Percentiles rank a stretch among this genome's conserved stretches.
phyloP scores from a whole-genome alignment of 108 stramenopile genomes.

The Schizochytrium sp. region DNA sequence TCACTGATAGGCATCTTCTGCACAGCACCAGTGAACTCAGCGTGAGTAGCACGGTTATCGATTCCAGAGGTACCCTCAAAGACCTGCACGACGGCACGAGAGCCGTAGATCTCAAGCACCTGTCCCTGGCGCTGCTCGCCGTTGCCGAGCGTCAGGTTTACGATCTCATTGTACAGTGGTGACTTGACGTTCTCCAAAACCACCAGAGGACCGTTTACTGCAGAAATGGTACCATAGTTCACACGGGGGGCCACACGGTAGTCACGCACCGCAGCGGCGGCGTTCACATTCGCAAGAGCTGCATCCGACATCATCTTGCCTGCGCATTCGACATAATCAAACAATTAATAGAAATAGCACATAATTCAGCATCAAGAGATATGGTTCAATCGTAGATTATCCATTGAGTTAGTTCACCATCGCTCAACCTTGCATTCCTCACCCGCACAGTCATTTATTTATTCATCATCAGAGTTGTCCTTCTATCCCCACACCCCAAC shows the following conservation, averaged over 20 bases:
- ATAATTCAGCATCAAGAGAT: too few relatives aligned
- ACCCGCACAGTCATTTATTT: too few relatives aligned
- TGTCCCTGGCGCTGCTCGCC: conserved; percentile 95
- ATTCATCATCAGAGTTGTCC: too few relatives aligned
- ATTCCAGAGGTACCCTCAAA: conserved; percentile 99
- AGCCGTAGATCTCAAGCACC: conserved; percentile 93
- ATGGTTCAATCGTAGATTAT: too few relatives aligned
- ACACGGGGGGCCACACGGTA: conserved; percentile 45
- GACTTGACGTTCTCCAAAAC: conserved; percentile 99
- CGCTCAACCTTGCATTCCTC: too few relatives aligned
- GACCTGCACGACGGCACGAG: conserved; percentile 96
- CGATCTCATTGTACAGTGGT: conserved; percentile 98
- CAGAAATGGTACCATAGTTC: conserved; percentile 90
- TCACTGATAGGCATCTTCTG: conserved; percentile 98
- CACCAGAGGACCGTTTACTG: conserved; percentile 98
- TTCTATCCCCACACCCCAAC: too few relatives aligned
- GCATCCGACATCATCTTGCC: background rate
- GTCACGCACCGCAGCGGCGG: conserved; percentile 25
- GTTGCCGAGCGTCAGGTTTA: conserved; percentile 92
- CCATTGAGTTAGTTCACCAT: too few relatives aligned
- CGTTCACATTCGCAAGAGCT: conserved; percentile 51
- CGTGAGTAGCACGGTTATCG: conserved; percentile 96
- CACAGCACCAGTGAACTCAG: conserved; percentile 98
- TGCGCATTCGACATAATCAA: background rate
- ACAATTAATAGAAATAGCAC: too few relatives aligned